Base-by-base conservation (phyloP, 2,329 filamentous ascomycete genomes). In the Diaporthe vexans region DNA sequence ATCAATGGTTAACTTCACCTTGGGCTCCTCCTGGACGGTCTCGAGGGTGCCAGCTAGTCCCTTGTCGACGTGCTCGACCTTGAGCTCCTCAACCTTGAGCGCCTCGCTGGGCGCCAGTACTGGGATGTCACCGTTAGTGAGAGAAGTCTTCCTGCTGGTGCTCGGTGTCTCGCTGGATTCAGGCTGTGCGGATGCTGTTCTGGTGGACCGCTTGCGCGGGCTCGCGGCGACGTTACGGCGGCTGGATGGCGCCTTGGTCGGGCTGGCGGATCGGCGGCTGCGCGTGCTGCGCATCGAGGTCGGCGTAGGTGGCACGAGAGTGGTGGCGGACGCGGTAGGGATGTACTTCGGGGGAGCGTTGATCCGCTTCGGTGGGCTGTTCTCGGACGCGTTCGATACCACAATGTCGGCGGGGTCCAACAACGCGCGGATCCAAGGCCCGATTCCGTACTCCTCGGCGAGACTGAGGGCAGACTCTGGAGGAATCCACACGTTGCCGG, bases 401-500 rank as follows among this genome's bases (percentile, higher is more conserved):
- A 86, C 81, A 75, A 98, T 97, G 37, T 95, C 93, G 76, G 93
- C 87, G n/a, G 95, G 92, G 81, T 98, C 96, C 67, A 99, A 89
- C 24, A 99, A 89, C n/a, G 97, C 97, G 73, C 91, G 91, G 78
- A 99, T 94, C 97, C 97, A 99, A 58, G 93, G 88, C 65, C 89
- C 85, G 83, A 98, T 95, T 73, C 91, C 89, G 83, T 98, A 99
- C 83, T 98, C 95, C 59, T 94, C 91, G 69, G 96, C 94, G 17
- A 99, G 89, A 74, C 90, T 86, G 58, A 99, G 89, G 48, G 97
- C 97, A 91, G 91, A 85, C 77, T 93, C 88, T 8, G 96, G 95
- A 61, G 95, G 91, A 68, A 98, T 95, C 97, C 97, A 99, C 70
- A 99, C 91, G 83, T 98, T 99, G 59, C 97, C 97, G 35, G 97